Percentiles rank a stretch among this genome's conserved stretches.
Evolutionary conservation across 2,329 filamentous ascomycete genomes (phyloP).

Genomic region (Talaromyces pinophilus): DNA sequence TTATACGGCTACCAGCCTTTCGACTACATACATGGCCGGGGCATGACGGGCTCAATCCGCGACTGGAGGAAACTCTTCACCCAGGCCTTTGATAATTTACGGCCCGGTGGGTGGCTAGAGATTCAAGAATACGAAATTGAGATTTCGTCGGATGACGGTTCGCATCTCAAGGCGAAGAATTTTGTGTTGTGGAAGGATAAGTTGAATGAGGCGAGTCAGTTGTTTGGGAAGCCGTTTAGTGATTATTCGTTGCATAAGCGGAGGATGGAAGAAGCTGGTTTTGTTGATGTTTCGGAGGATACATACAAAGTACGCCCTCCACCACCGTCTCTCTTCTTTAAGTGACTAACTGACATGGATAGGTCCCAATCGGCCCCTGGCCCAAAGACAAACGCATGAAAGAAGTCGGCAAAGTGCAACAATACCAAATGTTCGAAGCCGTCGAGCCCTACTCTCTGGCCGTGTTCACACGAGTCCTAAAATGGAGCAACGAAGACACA

Average conservation of each 20-base stretch:
- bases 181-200: slow-evolving; percentile 29
- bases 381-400: slow-evolving; percentile 51
- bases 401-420: slow-evolving; percentile 44
- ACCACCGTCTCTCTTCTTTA: too few species aligned
- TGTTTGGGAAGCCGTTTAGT: slow-evolving; percentile 38
- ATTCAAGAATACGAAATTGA: slow-evolving; percentile 48
- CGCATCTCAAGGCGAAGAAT: slow-evolving; percentile 30
- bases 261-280: slow-evolving; percentile 53
- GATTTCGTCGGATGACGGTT: slow-evolving; percentile 47
- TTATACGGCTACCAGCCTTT: slow-evolving; percentile 36
- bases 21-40: slow-evolving; percentile 47
- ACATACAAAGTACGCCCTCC: slow-evolving; percentile 37
- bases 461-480: slow-evolving; percentile 32
- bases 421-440: slow-evolving; percentile 27
- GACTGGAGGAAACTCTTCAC: slow-evolving; percentile 38
- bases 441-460: slow-evolving; percentile 31
- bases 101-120: slow-evolving; percentile 51
- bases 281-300: slow-evolving; percentile 50
- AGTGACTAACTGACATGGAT: not conserved
- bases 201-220: slow-evolving; percentile 33
- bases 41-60: slow-evolving; percentile 41
- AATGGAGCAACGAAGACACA: slow-evolving; percentile 33
- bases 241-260: slow-evolving; percentile 37
- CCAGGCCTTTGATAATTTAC: slow-evolving; percentile 42
- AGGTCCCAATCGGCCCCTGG: slow-evolving; percentile 53